Conservation (phyloP, 1,139 yeast genomes). For the Hyphopichia fennica region DNA sequence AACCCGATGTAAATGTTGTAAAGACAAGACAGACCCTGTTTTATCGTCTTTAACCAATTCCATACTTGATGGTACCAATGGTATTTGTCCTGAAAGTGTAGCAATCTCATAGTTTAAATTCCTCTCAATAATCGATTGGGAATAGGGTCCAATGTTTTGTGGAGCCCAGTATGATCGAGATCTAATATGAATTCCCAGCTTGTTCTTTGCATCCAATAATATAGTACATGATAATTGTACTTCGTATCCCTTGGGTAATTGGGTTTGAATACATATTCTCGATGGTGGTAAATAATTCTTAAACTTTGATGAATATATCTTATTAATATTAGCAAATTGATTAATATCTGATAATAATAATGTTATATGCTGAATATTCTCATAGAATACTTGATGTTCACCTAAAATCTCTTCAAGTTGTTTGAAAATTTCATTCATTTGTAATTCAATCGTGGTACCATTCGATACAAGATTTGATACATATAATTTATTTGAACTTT, state of each 20-base stretch:
- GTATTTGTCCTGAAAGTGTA: conserved; percentile 89
- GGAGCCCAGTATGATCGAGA: conserved; percentile 98
- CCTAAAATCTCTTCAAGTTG: conserved; percentile 36
- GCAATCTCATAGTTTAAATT: conserved; percentile 44
- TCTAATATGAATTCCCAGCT: conserved; percentile 81
- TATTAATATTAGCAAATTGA: conserved; percentile 60
- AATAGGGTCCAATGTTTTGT: conserved; percentile 95
- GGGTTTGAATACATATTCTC: conserved; percentile 76
- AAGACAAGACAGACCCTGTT: conserved; percentile 50
- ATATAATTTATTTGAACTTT: conserved; percentile 34
- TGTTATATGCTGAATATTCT: conserved; percentile 55
- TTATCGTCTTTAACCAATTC: conserved; percentile 25
- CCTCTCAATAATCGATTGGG: conserved; percentile 67
- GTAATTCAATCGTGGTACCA: conserved; percentile 35
- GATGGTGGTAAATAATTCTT: conserved; percentile 76
- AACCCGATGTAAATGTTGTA: conserved; percentile 75
- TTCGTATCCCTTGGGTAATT: conserved; percentile 31
- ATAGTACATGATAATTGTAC: conserved; percentile 63
- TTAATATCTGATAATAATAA: conserved; percentile 65
- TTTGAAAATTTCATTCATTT: conserved; percentile 47
- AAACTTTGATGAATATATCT: conserved; percentile 57
- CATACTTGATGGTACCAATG: conserved; percentile 76
- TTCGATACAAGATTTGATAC: conserved; percentile 51
- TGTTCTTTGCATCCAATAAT: conserved; percentile 18
- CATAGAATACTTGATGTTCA: conserved; percentile 26